Evolutionary conservation across 768 basidiomycete genomes (phyloP).

Genomic region (Lentinula guzmanii): DNA sequence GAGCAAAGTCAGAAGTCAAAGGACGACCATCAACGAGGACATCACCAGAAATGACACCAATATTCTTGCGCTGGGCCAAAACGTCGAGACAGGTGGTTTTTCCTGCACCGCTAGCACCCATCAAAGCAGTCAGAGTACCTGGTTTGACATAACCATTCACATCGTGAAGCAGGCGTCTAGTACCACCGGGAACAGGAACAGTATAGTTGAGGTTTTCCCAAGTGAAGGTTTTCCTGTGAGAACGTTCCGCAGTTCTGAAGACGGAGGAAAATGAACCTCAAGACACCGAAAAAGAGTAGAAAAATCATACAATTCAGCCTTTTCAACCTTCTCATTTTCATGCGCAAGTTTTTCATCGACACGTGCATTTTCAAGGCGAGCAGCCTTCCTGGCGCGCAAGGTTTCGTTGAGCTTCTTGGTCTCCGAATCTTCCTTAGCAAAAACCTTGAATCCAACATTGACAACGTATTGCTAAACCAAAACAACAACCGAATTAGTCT

Average conservation of each 20-base stretch:
- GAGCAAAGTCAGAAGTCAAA: constrained; percentile 45
- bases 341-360: constrained; percentile 15
- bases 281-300: not conserved
- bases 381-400: constrained; percentile 48
- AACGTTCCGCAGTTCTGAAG: constrained; percentile 2
- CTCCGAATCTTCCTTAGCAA: constrained; percentile 53
- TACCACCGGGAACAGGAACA: constrained; percentile 62
- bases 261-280: not conserved
- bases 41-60: constrained; percentile 60
- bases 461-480: constrained; percentile 41
- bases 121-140: constrained; percentile 82
- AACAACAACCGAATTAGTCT: constrained; percentile 8
- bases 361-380: constrained; percentile 23
- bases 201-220: constrained; percentile 78
- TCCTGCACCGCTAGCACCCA: constrained; percentile 67
- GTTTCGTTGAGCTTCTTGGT: constrained; percentile 47
- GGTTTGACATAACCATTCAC: constrained; percentile 80
- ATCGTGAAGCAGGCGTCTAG: constrained; percentile 60
- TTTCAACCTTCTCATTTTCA: constrained; percentile 13
- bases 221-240: constrained; percentile 60
- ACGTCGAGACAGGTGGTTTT: constrained; percentile 77
- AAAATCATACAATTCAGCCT: not conserved
- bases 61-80: constrained; percentile 66
- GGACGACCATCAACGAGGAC: constrained; percentile 62
- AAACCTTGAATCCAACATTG: constrained; percentile 45